phyloP scores from a whole-genome alignment of 192 early-diverging fungal species.

The Lobosporangium transversale region DNA sequence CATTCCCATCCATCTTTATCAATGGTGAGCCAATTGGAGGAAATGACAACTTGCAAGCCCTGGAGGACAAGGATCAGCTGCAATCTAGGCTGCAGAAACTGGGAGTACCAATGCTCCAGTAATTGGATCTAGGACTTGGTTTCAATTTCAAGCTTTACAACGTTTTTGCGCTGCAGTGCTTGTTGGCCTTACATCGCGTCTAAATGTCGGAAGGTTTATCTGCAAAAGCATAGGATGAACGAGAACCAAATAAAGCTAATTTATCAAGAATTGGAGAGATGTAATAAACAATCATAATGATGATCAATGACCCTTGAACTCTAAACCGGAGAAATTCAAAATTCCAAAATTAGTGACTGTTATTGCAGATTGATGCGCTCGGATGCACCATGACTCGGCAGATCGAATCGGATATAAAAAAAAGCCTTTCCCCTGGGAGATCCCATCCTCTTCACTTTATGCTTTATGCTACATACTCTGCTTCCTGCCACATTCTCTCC shows the following conservation, averaged over 20 bases:
- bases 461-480: neutral
- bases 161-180: too few species aligned
- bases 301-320: neutral
- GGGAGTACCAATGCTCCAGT: constrained; percentile 26
- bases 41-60: constrained; percentile 21
- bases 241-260: neutral
- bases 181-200: too few species aligned
- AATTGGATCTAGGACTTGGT: neutral
- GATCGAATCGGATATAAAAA: neutral
- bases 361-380: neutral
- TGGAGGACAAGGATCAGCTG: constrained; percentile 23
- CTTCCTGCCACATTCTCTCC: neutral
- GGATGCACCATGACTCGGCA: constrained; percentile 8
- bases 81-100: constrained; percentile 14
- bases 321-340: too few species aligned
- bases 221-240: neutral
- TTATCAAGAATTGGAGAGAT: too few species aligned
- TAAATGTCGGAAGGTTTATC: too few species aligned
- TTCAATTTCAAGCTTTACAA: neutral
- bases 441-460: too few species aligned
- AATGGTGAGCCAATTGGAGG: constrained; percentile 41
- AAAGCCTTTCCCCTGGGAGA: neutral
- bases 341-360: too few species aligned
- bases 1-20: constrained; percentile 49
- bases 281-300: neutral